Evolutionary conservation across 2,329 filamentous ascomycete genomes (phyloP), one percentile per base, ranked within the genome.

Genomic region (Calonectria hongkongensis): DNA sequence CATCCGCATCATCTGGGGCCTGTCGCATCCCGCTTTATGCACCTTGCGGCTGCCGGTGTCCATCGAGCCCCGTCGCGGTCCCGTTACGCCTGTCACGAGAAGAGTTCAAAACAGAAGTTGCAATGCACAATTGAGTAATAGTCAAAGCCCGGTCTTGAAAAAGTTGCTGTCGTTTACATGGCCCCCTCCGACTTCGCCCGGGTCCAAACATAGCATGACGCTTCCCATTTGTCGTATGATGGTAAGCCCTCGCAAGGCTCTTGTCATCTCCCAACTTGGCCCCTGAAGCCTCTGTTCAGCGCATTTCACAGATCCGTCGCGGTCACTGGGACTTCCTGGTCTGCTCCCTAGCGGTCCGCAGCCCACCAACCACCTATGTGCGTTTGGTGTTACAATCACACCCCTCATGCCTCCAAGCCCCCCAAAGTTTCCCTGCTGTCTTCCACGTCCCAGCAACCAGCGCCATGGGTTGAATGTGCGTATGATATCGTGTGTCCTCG

Each of bases 121-220:
- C 58, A 72, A 77, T 75, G 76, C 73, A 76, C 54, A 68, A 69
- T 77, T 78, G 71, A 48, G 77, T 78, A 79, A 78, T 79, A 75
- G 70, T 68, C 64, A 58, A 75, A 45, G 51, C 30, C 71, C 62
- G 18, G 71, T 56, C 65, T 76, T 72, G 77, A 70, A 74, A 72
- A 70, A 73, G 58, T 50, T 62, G 66, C 56, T 70, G 56, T 51
- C 66, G 18, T 70, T 58, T 41, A 66, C 50, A 50, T 62, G 43
- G 43, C 45, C 65, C 66, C 66, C 70, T 76, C 77, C 76, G 77
- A 75, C 71, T 75, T 77, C 73, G 75, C 75, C 75, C 76, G 72
- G 63, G n/a, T 39, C 48, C 66, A 70, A 77, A 76, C 69, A 66
- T 76, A 75, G 65, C 70, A 77, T 75, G 74, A 70, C 75, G 66